Percentiles rank a stretch among this genome's conserved stretches.
Evolutionary conservation across 805 yeast species (phyloP).

Genomic region (Blastobotrys americana): DNA sequence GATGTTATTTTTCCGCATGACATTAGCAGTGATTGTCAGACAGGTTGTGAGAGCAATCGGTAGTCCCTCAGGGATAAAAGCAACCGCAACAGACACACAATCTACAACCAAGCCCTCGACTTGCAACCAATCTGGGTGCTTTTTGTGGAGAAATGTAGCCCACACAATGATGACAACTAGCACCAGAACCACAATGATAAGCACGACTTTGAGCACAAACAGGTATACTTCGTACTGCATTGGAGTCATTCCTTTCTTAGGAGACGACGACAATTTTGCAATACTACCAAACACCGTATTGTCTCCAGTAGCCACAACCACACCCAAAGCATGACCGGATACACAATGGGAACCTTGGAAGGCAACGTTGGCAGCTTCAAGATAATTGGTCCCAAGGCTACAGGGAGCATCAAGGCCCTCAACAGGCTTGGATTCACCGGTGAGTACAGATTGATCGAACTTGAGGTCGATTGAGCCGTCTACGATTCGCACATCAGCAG

Average conservation of each 20-base stretch:
- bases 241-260: slow-evolving; percentile 36
- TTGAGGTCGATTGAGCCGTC: slow-evolving; percentile 80
- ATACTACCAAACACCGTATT: slow-evolving; percentile 95
- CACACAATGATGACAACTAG: slow-evolving; percentile 86
- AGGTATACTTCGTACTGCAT: slow-evolving; percentile 37
- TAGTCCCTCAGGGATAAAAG: slow-evolving; percentile 82
- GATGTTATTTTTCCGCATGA: slow-evolving; percentile 43
- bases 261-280: slow-evolving; percentile 62
- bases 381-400: slow-evolving; percentile 38
- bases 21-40: slow-evolving; percentile 98
- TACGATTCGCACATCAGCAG: slow-evolving; percentile 87
- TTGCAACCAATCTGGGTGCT: slow-evolving; percentile 37
- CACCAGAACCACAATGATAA: slow-evolving; percentile 78
- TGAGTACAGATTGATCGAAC: slow-evolving; percentile 92
- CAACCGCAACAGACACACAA: slow-evolving; percentile 41
- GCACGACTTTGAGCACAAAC: slow-evolving; percentile 41
- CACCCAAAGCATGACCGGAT: slow-evolving; percentile 84
- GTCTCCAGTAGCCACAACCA: slow-evolving; percentile 93
- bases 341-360: slow-evolving; percentile 42
- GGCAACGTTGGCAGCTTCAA: slow-evolving; percentile 38
- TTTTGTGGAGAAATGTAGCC: slow-evolving; percentile 36
- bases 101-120: slow-evolving; percentile 41
- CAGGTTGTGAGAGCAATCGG: slow-evolving; percentile 98
- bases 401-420: slow-evolving; percentile 63
- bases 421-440: slow-evolving; percentile 95